Evolutionary conservation across 2,329 filamentous ascomycete genomes (phyloP), one percentile per base, ranked within the genome.

Genomic region (Fusarium sambucinum): DNA sequence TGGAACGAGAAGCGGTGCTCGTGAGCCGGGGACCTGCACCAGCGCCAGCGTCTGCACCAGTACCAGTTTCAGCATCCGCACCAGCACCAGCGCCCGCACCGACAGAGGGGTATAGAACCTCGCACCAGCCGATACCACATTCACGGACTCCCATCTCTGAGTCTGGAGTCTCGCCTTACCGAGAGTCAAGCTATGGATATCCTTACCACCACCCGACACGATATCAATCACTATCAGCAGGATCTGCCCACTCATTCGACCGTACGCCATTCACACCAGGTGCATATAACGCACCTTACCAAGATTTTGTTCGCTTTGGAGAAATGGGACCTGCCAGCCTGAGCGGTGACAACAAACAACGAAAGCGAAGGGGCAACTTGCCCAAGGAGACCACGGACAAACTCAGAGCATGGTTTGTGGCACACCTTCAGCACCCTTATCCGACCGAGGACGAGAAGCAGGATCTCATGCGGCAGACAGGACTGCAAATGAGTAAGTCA

Each of bases 371-470:
- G 38, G 94, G 94, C 2, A 97, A 97, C 74, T 83, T 97, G 5
- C 94, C 94, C n/a, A 96, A 96, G 76, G 91, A 94, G 55, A 92
- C 93, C 0, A 97, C 93, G 0, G 92, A 94, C 75, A 90, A 92
- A 69, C 83, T 97, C 40, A 88, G 92, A 55, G 83, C 87, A 1
- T 97, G 94, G 94, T 94, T 96, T 69, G 80, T 89, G 52, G 84
- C 85, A n/a, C 91, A 96, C 77, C 79, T 94, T 10, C 84, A 89
- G 63, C 93, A 96, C 74, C 93, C 93, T 0, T 97, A 97, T 76
- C 93, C 93, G 2, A 94, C 89, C 6, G 92, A 96, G 77, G 92
- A 96, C 66, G 91, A 96, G 80, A 96, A 97, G 79, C 88, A 94
- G 75, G 87, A 92, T 61, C 84, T 97, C 47, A 93, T 94, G 85